Percentiles rank a stretch among this genome's conserved stretches.
These are phyloP conservation scores for Lojkania enalia DNA, from an alignment of 2,329 filamentous ascomycete genomes.

Conservation along the genomic window DNA sequence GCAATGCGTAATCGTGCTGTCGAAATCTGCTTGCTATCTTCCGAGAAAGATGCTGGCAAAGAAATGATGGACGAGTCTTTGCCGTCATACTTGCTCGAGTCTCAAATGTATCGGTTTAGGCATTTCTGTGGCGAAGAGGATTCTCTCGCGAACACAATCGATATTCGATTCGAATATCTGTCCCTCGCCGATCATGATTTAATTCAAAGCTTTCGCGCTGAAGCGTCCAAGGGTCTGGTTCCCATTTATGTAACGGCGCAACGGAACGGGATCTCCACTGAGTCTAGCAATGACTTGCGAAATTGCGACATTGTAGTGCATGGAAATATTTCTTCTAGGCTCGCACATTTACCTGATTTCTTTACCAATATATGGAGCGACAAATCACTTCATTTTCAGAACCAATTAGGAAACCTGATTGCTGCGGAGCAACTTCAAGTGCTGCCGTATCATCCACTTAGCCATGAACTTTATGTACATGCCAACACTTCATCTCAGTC, in stretches of 20 bases:
- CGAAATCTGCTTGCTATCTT: constrained; percentile 76
- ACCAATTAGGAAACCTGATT: neutral
- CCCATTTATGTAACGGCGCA: neutral
- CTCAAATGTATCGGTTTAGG: constrained; percentile 45
- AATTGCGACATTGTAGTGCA: too few species aligned
- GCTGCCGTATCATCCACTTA: constrained; percentile 50
- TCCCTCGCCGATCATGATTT: constrained; percentile 33
- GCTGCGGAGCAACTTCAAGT: neutral
- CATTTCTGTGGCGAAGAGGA: constrained; percentile 23
- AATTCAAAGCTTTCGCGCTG: constrained; percentile 36
- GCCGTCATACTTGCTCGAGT: constrained; percentile 42
- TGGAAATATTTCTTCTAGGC: neutral
- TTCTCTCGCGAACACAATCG: constrained; percentile 13
- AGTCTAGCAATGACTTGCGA: too few species aligned
- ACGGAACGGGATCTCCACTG: neutral
- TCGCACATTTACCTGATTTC: constrained; percentile 1
- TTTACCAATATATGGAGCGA: neutral
- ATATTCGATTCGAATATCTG: constrained; percentile 42
- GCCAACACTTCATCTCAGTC: constrained; percentile 13
- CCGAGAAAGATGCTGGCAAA: constrained; percentile 13
- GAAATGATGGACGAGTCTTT: neutral
- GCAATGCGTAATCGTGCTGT: constrained; percentile 96
- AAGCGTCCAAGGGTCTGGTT: constrained; percentile 24
- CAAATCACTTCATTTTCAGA: neutral
- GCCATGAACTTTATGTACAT: constrained; percentile 49